Percentiles rank a stretch among this genome's conserved stretches.
Evolutionary conservation across 441 rosid genomes (phyloP).

Genomic region (Adansonia rubrostipa): DNA sequence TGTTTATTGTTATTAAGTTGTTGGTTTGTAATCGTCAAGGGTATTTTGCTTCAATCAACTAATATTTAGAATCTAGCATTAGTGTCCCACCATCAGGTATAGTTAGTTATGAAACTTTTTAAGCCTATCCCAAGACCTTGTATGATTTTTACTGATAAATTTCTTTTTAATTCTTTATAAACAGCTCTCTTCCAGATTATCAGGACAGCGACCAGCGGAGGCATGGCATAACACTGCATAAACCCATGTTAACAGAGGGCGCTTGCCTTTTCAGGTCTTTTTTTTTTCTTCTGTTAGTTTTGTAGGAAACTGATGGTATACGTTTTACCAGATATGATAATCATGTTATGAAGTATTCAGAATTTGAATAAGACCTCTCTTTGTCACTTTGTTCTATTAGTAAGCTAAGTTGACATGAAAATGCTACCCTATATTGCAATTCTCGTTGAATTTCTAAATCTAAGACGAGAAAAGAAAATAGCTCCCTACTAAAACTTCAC

Average conservation of each 20-base stretch:
- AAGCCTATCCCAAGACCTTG: neutral
- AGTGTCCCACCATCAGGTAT: neutral
- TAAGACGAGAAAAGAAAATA: too few relatives aligned
- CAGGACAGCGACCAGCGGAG: constrained; percentile 87
- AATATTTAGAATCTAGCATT: neutral
- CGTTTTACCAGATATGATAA: constrained; percentile 19
- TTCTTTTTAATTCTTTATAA: constrained; percentile 21
- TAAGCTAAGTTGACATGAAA: too few relatives aligned
- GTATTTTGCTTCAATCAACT: neutral
- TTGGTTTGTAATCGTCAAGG: neutral
- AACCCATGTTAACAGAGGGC: constrained; percentile 17
- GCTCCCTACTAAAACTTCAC: too few relatives aligned
- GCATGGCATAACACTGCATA: constrained; percentile 57
- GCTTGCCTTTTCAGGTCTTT: neutral
- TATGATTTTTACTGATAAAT: constrained; percentile 19
- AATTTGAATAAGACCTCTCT: constrained; percentile 28
- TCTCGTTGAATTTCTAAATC: too few relatives aligned
- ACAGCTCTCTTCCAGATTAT: constrained; percentile 96
- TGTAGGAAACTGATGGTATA: constrained; percentile 34
- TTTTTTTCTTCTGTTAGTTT: constrained; percentile 5
- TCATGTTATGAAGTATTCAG: constrained; percentile 26
- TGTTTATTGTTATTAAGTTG: neutral
- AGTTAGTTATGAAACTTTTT: neutral
- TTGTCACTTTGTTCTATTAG: neutral
- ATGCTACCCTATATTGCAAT: too few relatives aligned